Evolutionary conservation across 192 early-diverging fungal species (phyloP).

Genomic region (Gigaspora rosea): DNA sequence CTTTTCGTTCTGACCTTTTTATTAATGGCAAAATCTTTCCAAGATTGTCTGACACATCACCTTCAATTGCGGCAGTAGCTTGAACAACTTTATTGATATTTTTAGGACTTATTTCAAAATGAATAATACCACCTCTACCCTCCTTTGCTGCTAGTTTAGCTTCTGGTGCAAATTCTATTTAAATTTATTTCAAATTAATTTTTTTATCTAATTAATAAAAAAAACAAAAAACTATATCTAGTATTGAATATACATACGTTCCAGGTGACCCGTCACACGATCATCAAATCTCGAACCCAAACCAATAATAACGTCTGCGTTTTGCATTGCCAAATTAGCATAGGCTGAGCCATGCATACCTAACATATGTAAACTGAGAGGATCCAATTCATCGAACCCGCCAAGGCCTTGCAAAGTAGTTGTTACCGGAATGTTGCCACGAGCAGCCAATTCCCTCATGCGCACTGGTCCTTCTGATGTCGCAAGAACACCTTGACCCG

Average conservation of each 20-base stretch:
- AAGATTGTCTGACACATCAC: slow-evolving; percentile 91
- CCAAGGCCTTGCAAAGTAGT: slow-evolving; percentile 95
- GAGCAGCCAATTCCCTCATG: slow-evolving; percentile 80
- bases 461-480: slow-evolving; percentile 80
- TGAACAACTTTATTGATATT: slow-evolving; percentile 99
- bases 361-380: slow-evolving; percentile 92
- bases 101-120: slow-evolving; percentile 99
- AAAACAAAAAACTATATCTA: neutral
- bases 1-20: slow-evolving; percentile 64
- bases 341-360: slow-evolving; percentile 99
- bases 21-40: slow-evolving; percentile 77
- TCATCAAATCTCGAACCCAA: slow-evolving; percentile 98
- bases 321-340: slow-evolving; percentile 98
- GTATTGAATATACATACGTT: slow-evolving; percentile 47
- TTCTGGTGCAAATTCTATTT: slow-evolving; percentile 83
- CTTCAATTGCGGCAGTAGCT: slow-evolving; percentile 89
- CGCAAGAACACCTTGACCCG: slow-evolving; percentile 88
- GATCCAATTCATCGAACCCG: slow-evolving; percentile 91
- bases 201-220: neutral
- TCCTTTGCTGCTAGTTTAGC: slow-evolving; percentile 85
- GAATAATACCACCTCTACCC: slow-evolving; percentile 92
- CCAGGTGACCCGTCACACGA: slow-evolving; percentile 86
- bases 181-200: slow-evolving; percentile 2
- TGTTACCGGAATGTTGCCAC: slow-evolving; percentile 94
- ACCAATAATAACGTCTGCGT: slow-evolving; percentile 91